Percentiles rank a stretch among this genome's conserved stretches.
phyloP scores from a whole-genome alignment of 257 asterid genomes.

The Nicotiana knightiana region DNA sequence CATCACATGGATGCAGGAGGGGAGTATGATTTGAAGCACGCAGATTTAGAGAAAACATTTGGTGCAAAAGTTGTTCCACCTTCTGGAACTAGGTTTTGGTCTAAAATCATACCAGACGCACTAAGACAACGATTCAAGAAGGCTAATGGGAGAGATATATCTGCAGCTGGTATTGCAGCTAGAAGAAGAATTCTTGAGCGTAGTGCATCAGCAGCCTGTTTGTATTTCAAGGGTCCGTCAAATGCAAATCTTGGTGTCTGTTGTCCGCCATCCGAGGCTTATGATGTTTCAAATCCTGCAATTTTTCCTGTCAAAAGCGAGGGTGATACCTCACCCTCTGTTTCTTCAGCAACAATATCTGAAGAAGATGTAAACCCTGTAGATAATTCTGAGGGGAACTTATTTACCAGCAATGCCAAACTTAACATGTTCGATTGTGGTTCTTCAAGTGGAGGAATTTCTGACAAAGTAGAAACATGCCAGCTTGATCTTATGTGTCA shows the following conservation, averaged over 20 bases:
- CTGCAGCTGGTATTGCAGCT: constrained; percentile 42
- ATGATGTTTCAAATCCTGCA: constrained; percentile 27
- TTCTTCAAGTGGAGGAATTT: constrained; percentile 24
- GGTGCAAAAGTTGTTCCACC: constrained; percentile 61
- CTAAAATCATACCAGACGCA: constrained; percentile 54
- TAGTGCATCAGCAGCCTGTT: constrained; percentile 81
- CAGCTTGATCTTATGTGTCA: constrained; percentile 21
- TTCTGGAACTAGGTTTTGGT: constrained; percentile 52
- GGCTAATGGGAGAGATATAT: constrained; percentile 56
- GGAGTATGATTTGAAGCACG: constrained; percentile 92
- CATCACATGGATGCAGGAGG: constrained; percentile 95
- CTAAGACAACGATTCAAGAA: constrained; percentile 56
- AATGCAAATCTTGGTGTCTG: constrained; percentile 28
- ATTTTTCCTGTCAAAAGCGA: constrained; percentile 18
- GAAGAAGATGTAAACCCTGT: constrained; percentile 24
- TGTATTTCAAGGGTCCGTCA: constrained; percentile 41
- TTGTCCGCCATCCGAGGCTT: constrained; percentile 29
- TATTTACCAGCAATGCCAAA: constrained; percentile 23
- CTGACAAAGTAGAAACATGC: constrained; percentile 16
- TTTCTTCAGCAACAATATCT: constrained; percentile 24
- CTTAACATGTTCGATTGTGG: constrained; percentile 27
- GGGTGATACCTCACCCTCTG: constrained; percentile 19
- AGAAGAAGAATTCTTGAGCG: constrained; percentile 76
- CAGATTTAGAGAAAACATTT: constrained; percentile 92
- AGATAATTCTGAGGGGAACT: constrained; percentile 15